Evolutionary conservation across 805 yeast genomes (phyloP).

Genomic region (Saccharomycopsis malanga): DNA sequence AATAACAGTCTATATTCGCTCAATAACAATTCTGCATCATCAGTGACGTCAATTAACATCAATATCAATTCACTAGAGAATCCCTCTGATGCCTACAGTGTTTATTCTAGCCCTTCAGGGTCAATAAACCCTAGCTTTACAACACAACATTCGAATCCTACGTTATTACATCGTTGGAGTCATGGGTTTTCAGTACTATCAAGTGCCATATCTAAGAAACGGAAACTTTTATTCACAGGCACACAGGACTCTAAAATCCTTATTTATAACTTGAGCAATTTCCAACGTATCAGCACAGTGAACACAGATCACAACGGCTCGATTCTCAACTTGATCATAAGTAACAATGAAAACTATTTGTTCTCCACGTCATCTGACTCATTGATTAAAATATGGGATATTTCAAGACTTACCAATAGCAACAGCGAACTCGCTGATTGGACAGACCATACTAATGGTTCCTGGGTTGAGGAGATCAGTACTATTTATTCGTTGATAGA

Average conservation of each 20-base stretch:
- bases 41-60: constrained; percentile 15
- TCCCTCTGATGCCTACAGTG: background rate
- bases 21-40: constrained; percentile 8
- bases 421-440: background rate
- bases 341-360: constrained; percentile 44
- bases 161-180: constrained; percentile 67
- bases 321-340: constrained; percentile 54
- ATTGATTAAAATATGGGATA: constrained; percentile 77
- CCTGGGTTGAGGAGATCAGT: constrained; percentile 40
- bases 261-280: constrained; percentile 61
- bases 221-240: constrained; percentile 70
- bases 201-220: constrained; percentile 51
- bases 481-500: constrained; percentile 80
- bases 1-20: constrained; percentile 11
- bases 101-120: background rate
- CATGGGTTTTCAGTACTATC: constrained; percentile 68
- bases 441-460: constrained; percentile 10
- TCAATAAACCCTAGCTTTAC: background rate
- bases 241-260: constrained; percentile 79
- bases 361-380: constrained; percentile 91
- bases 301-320: constrained; percentile 64
- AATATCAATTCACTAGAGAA: constrained; percentile 7
- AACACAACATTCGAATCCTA: constrained; percentile 24
- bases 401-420: constrained; percentile 31
- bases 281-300: constrained; percentile 40